phyloP scores from a whole-genome alignment of 2,329 filamentous ascomycete genomes.

The Fusarium chuoi region DNA sequence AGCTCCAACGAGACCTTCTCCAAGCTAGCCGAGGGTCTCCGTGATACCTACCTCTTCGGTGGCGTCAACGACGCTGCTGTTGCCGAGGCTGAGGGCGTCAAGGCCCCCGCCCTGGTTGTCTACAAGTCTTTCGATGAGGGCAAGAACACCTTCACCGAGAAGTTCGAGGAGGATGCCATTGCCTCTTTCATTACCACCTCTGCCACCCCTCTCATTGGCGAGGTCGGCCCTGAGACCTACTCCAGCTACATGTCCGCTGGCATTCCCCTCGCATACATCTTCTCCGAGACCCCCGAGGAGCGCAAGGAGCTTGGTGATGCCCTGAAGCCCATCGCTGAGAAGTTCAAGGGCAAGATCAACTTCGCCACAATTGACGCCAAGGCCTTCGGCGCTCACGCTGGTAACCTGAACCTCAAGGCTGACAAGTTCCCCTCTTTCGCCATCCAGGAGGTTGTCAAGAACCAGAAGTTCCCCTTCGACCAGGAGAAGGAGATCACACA shows the following conservation, averaged over 20 bases:
- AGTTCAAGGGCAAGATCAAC: constrained; percentile 94
- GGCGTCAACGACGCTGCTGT: constrained; percentile 84
- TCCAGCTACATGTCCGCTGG: constrained; percentile 92
- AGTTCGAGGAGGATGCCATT: constrained; percentile 84
- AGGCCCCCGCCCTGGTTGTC: constrained; percentile 85
- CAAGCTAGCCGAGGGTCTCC: constrained; percentile 76
- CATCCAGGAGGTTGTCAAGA: constrained; percentile 95
- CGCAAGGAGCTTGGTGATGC: constrained; percentile 79
- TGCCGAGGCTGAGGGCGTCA: constrained; percentile 90
- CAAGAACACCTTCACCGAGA: constrained; percentile 82
- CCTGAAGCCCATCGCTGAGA: constrained; percentile 87
- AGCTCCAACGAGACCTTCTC: constrained; percentile 86
- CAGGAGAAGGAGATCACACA: constrained; percentile 81
- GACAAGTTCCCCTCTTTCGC: constrained; percentile 97
- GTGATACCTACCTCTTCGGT: constrained; percentile 94
- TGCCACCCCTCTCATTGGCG: constrained; percentile 90
- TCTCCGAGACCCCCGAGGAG: constrained; percentile 91
- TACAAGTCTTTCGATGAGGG: constrained; percentile 99
- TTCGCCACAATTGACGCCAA: constrained; percentile 98
- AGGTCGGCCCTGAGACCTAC: constrained; percentile 98
- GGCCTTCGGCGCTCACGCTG: constrained; percentile 91
- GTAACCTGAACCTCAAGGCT: constrained; percentile 95
- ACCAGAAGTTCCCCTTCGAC: constrained; percentile 96
- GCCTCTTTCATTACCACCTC: constrained; percentile 84
- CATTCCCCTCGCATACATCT: constrained; percentile 96